Evolutionary conservation across 2,329 filamentous ascomycete genomes (phyloP).

Genomic region (Proliferodiscus dingleyae): DNA sequence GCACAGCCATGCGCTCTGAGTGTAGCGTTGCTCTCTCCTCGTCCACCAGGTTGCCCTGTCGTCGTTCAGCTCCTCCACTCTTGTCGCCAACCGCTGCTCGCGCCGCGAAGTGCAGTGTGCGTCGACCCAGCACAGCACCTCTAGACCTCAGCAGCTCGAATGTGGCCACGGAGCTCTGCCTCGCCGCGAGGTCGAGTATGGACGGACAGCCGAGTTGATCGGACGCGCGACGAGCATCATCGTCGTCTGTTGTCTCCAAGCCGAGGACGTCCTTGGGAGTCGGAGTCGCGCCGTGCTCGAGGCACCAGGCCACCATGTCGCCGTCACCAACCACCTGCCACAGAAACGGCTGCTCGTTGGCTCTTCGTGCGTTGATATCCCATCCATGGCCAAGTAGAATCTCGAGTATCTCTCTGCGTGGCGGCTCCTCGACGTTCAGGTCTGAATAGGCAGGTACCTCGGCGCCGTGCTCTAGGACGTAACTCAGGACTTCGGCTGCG

Average conservation of each 20-base stretch:
- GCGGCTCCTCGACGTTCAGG: neutral
- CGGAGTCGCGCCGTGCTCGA: slow-evolving; percentile 5
- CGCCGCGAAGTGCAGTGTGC: slow-evolving; percentile 5
- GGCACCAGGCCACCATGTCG: slow-evolving; percentile 8
- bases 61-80: too few species aligned
- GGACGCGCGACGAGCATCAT: too few species aligned
- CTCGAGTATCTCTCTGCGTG: slow-evolving; percentile 8
- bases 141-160: slow-evolving; percentile 11
- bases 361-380: slow-evolving; percentile 7
- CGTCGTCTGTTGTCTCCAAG: too few species aligned
- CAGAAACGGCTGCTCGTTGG: slow-evolving; percentile 1
- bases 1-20: slow-evolving; percentile 9
- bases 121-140: slow-evolving; percentile 9
- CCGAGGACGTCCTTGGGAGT: neutral
- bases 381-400: slow-evolving; percentile 11
- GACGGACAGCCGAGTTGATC: neutral
- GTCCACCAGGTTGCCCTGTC: neutral
- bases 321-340: slow-evolving; percentile 3
- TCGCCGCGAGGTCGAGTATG: slow-evolving; percentile 4
- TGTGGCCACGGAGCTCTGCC: slow-evolving; percentile 2
- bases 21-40: neutral
- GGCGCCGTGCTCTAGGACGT: slow-evolving; percentile 5
- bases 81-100: slow-evolving; percentile 1
- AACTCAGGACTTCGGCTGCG: slow-evolving; percentile 2
- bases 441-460: neutral